Conservation (phyloP, 305 asterid genomes). For the Fraxinus dipetala region DNA sequence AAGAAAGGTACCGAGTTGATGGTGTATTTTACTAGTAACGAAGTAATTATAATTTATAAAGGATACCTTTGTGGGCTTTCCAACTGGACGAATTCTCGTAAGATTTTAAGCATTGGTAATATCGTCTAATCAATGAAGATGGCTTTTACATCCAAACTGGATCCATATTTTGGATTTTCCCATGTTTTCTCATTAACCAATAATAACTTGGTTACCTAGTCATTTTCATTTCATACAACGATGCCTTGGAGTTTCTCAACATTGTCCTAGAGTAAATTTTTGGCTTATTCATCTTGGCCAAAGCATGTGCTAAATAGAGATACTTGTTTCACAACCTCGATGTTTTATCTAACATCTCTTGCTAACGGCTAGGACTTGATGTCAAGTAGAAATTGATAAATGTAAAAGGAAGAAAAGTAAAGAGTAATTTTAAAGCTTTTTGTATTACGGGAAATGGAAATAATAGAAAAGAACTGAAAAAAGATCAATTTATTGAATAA, state of each 20-base stretch:
- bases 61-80: neutral
- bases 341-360: neutral
- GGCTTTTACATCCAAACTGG: neutral
- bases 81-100: neutral
- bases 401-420: neutral
- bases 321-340: neutral
- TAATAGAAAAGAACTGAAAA: neutral
- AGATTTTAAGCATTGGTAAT: neutral
- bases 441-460: neutral
- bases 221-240: neutral
- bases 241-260: neutral
- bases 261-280: neutral
- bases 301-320: neutral
- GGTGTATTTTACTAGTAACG: neutral
- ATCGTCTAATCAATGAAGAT: slow-evolving; percentile 1
- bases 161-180: neutral
- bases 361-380: neutral
- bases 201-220: neutral
- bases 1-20: neutral
- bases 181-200: neutral
- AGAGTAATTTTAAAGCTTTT: neutral
- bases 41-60: neutral
- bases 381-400: neutral
- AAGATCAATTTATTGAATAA: neutral
- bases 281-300: neutral